Evolutionary conservation across 2,329 filamentous ascomycete species (phyloP), one percentile per base, ranked within the genome.

Genomic region (Aureobasidium sp.): DNA sequence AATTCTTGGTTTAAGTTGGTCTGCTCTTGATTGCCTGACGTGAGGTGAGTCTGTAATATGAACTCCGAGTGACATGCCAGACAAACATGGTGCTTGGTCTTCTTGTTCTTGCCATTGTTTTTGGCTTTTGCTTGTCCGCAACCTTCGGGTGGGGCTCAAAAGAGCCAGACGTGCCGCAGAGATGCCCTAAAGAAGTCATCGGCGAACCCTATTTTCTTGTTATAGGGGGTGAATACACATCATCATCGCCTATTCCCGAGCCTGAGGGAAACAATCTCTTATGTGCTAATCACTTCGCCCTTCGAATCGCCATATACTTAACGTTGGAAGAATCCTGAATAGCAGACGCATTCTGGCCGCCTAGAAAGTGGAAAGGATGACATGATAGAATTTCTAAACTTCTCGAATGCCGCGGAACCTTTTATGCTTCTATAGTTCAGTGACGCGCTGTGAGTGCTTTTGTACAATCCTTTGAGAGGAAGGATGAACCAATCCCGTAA

Each of bases 61-160:
- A n/a, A 36, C 53, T 57, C 9, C 25, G 5, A 8, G 27, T 25
- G 29, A 56, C n/a, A 34, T 25, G 25, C 12, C 20, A 5, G n/a
- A 31, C 6, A 5, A 9, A 31, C 7, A 41, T 42, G 20, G 25
- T 36, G 37, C 37, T 55, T 55, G 20, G 27, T 17, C 39, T 44
- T 34, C 31, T 20, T 15, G 11, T 20, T 56, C 37, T 44, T 56
- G 17, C 3, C 14, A 14, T 22, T 34, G n/a, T n/a, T 20, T 57
- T 57, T 34, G 53, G 51, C 53, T 45, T 45, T 57, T 11, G 11
- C 41, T 57, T 57, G 53, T 57, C 53, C 39, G 39, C 53, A 55
- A n/a, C 22, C 42, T 44, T 22, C 34, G 11, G 29, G 53, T 45
- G 53, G 53, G 53, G 53, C 53, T 31, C 31, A 34, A 6, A 56